Evolutionary conservation across 805 yeast species (phyloP), one percentile per base, ranked within the genome.

Genomic region (Candida sanyiensis): DNA sequence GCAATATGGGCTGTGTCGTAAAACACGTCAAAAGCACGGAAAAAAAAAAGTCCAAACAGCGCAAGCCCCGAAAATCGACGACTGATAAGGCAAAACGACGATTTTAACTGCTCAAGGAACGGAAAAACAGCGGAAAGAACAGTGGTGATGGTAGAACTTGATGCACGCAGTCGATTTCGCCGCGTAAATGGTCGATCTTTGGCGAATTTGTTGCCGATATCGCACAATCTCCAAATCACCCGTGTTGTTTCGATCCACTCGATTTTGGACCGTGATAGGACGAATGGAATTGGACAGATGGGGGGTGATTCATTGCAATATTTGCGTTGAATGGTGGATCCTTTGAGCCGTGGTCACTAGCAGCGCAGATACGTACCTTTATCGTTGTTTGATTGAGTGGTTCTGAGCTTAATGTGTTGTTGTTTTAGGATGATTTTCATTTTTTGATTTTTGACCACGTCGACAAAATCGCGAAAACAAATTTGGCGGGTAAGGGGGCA

Each of bases 371-470:
- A 31, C 34, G 10, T 21, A 31, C 34, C 34, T 31, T n/a, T 31
- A 31, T 21, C 34, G 34, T 31, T 31, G 34, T 31, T 21, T 31
- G 34, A 31, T 31, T 31, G 25, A 31, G 34, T 20, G 34, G 24
- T 31, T 31, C 34, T 6, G 3, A 15, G 8, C 8, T 8, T 4
- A 19, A 22, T 11, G 20, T n/a, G 34, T 31, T 31, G 24, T 21
- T 31, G 34, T 31, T 31, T 20, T 31, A 21, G 34, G 25, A 19
- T 17, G 24, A n/a, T 31, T 35, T 33, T 28, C 18, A 22, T 32
- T 40, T 36, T 19, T 24, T 13, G 11, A 28, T 36, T 40, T 40
- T 40, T 40, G 39, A 21, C 37, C 43, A 40, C 43, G 43, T 40
- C 39, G 43, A 39, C 43, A 33, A 39, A 15, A 27, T 39, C 43